Conservation (phyloP, 1,284 basidiomycete species). For the Leccinum fuscescens region DNA sequence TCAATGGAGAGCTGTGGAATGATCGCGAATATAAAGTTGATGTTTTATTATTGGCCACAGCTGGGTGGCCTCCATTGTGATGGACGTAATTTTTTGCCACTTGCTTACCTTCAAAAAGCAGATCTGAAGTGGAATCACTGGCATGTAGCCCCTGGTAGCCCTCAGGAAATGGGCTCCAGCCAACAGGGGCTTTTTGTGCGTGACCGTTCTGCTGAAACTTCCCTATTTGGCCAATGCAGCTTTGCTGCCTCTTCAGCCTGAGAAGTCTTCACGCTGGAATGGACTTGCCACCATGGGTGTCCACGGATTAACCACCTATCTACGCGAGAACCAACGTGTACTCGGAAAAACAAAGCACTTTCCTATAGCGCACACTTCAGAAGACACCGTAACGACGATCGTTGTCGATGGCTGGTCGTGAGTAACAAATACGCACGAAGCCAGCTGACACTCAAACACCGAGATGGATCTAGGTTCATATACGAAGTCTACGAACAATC, state of each 20-base stretch:
- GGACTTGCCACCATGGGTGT: conserved; percentile 68
- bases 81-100: conserved; percentile 7
- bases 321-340: conserved; percentile 67
- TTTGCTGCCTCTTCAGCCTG: not conserved
- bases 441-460: not conserved
- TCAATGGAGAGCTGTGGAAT: conserved; percentile 4
- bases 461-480: conserved; percentile 59
- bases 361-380: conserved; percentile 12
- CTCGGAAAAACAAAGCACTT: conserved; percentile 54
- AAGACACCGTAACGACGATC: conserved; percentile 37
- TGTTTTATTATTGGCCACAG: conserved; percentile 3
- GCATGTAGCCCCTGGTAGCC: not conserved
- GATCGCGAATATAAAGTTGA: not conserved
- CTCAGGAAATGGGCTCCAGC: not conserved
- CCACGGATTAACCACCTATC: conserved; percentile 75
- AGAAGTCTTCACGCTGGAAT: not conserved
- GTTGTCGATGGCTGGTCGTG: conserved; percentile 90
- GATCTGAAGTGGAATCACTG: not conserved
- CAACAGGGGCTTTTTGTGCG: not conserved
- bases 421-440: conserved; percentile 37
- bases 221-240: conserved; percentile 12
- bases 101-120: conserved; percentile 6
- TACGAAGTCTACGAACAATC: conserved; percentile 67
- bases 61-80: conserved; percentile 7
- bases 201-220: not conserved